Evolutionary conservation across 2,329 filamentous ascomycete species (phyloP), one percentile per base, ranked within the genome.

Genomic region (Aspergillaceae sp.): DNA sequence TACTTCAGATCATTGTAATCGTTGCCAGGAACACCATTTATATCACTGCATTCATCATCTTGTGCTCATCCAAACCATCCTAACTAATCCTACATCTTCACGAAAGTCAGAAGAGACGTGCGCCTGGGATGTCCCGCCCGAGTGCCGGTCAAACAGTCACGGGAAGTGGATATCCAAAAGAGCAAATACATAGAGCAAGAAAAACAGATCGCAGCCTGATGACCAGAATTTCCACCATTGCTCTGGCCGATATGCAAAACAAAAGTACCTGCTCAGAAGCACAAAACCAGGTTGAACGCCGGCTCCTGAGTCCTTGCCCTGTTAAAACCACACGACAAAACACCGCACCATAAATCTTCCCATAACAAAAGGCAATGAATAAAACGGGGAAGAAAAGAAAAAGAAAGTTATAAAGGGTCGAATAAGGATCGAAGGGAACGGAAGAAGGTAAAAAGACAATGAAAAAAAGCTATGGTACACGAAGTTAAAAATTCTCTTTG

Each of bases 301-400:
- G 48, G 51, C 53, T 55, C 56, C 52, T 51, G 51, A 52, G 48
- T 54, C 48, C 56, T 53, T 54, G 53, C 53, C 61, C 61, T 56
- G 56, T 57, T 59, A 60, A 63, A 53, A 53, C 53, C 49, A 55
- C 52, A 48, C 19, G 19, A 19, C 44, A 40, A 55, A 65, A 64
- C 61, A 65, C 63, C 62, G 52, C 62, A 62, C 60, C 62, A 57
- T 62, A 56, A 60, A 56, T 58, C 56, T 54, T 56, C 57, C 60
- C 57, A 48, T 50, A 46, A 50, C 48, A 45, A 41, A 47, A 42
- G 41, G 48, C 45, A 42, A 48, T 26, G 26, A 40, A 30, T 30
- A 30, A 44, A 47, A 42, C 7, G 40, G 36, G n/a, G 45, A 35
- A 40, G 45, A 36, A 27, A 36, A 41, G 50, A 41, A 41, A 11